phyloP scores from a whole-genome alignment of 179 eudicot genomes.

The Silene coronaria region DNA sequence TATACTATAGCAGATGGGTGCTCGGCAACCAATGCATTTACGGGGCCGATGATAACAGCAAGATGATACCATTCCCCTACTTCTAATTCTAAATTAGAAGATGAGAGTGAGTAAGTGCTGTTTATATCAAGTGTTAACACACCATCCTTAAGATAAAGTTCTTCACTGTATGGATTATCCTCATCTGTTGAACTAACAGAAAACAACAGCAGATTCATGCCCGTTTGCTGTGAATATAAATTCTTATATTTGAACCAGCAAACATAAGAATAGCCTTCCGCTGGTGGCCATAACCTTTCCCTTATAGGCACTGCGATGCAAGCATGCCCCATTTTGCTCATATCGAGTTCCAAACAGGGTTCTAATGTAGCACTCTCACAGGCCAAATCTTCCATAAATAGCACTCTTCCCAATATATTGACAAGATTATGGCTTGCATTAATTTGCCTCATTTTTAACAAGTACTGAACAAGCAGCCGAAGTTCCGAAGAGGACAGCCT shows the following conservation, averaged over 20 bases:
- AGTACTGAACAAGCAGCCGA: constrained; percentile 57
- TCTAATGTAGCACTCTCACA: constrained; percentile 55
- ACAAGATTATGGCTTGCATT: constrained; percentile 47
- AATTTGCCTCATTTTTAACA: constrained; percentile 57
- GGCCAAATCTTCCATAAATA: constrained; percentile 58
- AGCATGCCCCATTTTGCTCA: constrained; percentile 82
- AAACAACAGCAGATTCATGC: constrained; percentile 54
- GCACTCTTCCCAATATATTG: constrained; percentile 64
- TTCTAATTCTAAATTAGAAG: constrained; percentile 59
- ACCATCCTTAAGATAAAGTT: constrained; percentile 73
- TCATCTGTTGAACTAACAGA: constrained; percentile 64
- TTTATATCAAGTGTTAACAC: constrained; percentile 68
- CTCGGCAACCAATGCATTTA: constrained; percentile 71
- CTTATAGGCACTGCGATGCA: constrained; percentile 68
- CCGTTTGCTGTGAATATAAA: constrained; percentile 49
- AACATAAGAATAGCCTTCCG: constrained; percentile 78
- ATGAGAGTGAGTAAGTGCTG: constrained; percentile 53
- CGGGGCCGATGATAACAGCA: constrained; percentile 71
- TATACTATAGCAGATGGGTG: constrained; percentile 65
- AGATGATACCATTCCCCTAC: constrained; percentile 93
- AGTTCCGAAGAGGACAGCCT: constrained; percentile 78
- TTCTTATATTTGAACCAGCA: constrained; percentile 82
- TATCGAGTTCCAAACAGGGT: constrained; percentile 79
- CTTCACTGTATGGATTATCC: constrained; percentile 53
- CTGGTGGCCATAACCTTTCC: constrained; percentile 88